phyloP scores from a whole-genome alignment of 768 basidiomycete genomes.

The Mycena epipterygia region DNA sequence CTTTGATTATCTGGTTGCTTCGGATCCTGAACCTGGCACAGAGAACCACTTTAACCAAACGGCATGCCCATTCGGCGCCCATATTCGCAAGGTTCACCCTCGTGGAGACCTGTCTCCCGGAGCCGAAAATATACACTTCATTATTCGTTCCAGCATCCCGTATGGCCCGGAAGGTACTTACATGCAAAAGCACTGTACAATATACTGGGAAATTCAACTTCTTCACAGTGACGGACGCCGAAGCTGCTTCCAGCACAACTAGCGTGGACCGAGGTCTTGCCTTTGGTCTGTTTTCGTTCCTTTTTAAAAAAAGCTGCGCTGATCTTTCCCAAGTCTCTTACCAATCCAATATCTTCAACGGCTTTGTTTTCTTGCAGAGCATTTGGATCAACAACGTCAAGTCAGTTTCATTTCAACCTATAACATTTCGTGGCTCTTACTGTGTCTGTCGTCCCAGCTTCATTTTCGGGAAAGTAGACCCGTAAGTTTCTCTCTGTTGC shows the following conservation, averaged over 20 bases:
- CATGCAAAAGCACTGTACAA: not conserved
- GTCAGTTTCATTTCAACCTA: not conserved
- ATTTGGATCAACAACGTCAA: slow-evolving; percentile 32
- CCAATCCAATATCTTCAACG: slow-evolving; percentile 34
- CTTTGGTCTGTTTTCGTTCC: slow-evolving; percentile 26
- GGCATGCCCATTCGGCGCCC: slow-evolving; percentile 49
- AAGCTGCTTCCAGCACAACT: slow-evolving; percentile 25
- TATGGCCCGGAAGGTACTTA: slow-evolving; percentile 43
- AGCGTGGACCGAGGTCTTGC: slow-evolving; percentile 35
- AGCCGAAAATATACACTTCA: slow-evolving; percentile 36
- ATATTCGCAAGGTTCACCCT: slow-evolving; percentile 47
- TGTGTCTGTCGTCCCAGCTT: slow-evolving; percentile 21
- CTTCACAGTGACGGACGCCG: slow-evolving; percentile 21
- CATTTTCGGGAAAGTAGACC: slow-evolving; percentile 35
- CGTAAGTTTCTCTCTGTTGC: slow-evolving; percentile 13
- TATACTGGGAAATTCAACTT: not conserved
- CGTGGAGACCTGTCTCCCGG: slow-evolving; percentile 39
- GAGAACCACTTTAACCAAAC: slow-evolving; percentile 39
- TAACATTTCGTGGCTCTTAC: not conserved
- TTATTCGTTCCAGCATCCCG: slow-evolving; percentile 51
- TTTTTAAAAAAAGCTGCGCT: no score
- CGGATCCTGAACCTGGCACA: slow-evolving; percentile 29
- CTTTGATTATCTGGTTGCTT: slow-evolving; percentile 43
- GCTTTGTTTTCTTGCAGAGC: slow-evolving; percentile 35
- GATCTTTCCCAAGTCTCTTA: slow-evolving; percentile 29